Conservation (phyloP, 805 yeast species). For the Saturnispora dispora region DNA sequence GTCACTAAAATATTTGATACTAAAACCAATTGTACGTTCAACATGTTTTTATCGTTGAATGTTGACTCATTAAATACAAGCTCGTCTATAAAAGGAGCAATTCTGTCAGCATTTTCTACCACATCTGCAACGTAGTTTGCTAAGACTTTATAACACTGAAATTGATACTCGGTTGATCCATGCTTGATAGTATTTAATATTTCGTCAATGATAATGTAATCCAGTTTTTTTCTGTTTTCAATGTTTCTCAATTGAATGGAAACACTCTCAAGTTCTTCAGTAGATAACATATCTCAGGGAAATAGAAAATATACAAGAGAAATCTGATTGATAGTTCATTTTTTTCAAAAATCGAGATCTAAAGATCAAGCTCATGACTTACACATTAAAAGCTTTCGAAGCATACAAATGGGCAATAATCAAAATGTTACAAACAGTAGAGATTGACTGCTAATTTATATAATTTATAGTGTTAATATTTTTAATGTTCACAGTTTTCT, state of each 20-base stretch:
- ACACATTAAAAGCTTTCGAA: neutral
- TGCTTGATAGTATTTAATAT: neutral
- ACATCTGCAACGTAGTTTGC: conserved; percentile 16
- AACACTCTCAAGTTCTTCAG: conserved; percentile 3
- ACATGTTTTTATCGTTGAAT: neutral
- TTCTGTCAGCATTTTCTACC: conserved; percentile 5
- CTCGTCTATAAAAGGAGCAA: neutral
- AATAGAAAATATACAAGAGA: too few species aligned
- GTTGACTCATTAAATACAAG: neutral
- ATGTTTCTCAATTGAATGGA: conserved; percentile 5
- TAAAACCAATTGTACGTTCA: conserved; percentile 7
- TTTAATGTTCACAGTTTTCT: neutral
- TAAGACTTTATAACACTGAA: conserved; percentile 6
- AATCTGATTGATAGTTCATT: too few species aligned
- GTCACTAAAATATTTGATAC: conserved; percentile 8
- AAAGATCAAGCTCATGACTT: neutral
- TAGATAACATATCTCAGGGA: neutral
- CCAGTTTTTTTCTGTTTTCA: neutral
- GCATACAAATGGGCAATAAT: neutral
- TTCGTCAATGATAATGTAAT: neutral
- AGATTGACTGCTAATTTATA: too few species aligned
- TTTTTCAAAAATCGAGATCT: neutral
- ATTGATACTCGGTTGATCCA: neutral
- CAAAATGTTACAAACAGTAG: neutral
- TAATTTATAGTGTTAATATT: neutral